These are phyloP conservation scores for Leptographium radiaticola DNA, from an alignment of 2,329 filamentous ascomycete species.

Conservation along the genomic window DNA sequence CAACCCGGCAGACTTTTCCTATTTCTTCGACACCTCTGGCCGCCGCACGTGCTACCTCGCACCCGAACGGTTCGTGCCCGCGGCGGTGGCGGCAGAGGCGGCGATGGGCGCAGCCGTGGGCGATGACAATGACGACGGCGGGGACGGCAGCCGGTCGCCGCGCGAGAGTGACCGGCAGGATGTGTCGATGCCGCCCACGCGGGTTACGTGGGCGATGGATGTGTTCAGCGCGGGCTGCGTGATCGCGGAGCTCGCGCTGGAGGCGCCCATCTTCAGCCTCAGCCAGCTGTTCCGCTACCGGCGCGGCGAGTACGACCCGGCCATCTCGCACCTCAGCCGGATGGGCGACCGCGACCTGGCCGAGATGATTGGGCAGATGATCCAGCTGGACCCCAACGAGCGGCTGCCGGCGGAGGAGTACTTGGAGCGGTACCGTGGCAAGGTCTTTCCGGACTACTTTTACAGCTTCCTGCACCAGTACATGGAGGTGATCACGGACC, in stretches of 20 bases:
- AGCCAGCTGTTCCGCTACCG: conserved; percentile 93
- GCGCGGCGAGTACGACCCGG: conserved; percentile 82
- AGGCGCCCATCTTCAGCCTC: conserved; percentile 92
- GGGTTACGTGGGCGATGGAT: conserved; percentile 84
- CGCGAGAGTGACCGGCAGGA: not conserved
- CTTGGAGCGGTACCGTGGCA: conserved; percentile 78
- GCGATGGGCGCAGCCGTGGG: not conserved
- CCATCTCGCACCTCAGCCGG: conserved; percentile 64
- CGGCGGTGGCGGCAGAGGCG: conserved; percentile 39
- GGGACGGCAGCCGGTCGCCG: not conserved
- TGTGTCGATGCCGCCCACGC: conserved; percentile 3
- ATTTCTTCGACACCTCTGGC: conserved; percentile 91
- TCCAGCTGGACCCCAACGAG: conserved; percentile 82
- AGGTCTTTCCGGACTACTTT: conserved; percentile 92
- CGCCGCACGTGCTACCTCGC: conserved; percentile 89
- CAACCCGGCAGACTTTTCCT: conserved; percentile 93
- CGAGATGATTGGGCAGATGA: conserved; percentile 90
- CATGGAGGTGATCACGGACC: conserved; percentile 90
- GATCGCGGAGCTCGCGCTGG: conserved; percentile 89
- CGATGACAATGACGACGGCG: conserved; percentile 38
- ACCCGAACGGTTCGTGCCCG: conserved; percentile 75
- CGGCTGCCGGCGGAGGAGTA: conserved; percentile 92
- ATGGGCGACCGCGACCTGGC: conserved; percentile 81
- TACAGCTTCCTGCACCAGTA: conserved; percentile 97
- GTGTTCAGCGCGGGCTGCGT: conserved; percentile 95